Base-by-base conservation (phyloP, 768 basidiomycete genomes). In the Gloeophyllum trabeum region DNA sequence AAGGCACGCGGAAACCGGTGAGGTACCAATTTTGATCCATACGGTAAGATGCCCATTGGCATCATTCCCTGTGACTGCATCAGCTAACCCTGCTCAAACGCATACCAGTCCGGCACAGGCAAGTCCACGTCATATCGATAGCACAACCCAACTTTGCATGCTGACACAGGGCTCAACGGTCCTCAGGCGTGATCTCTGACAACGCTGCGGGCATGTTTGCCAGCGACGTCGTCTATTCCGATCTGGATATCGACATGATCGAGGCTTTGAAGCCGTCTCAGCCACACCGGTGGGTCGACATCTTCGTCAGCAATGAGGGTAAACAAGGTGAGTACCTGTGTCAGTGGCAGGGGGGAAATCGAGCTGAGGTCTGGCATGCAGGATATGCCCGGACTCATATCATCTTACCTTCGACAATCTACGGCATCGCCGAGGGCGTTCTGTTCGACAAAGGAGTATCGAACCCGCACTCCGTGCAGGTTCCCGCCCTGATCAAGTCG, bases 331-430 rank as follows among this genome's bases (percentile, higher is more conserved):
- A 6, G 45, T 48, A 14, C 5, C 41, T 41, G 7, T 30, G 28
- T 16, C 16, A 7, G 16, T 7, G 7, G 39, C 18, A n/a, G 6
- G 24, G 34, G 14, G 20, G 5, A 24, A 23, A 14, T n/a, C 10
- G 37, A n/a, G 37, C 40, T 12, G 21, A 14, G 19, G 20, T 14
- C 26, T 13, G 20, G 30, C 19, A 5, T 19, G 18, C 40, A 71
- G 71, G 71, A 13, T 76, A 70, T 53, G 64, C 67, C 24, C 63
- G 63, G 41, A 63, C 70, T 0, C 71, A 75, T 53, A 74, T 78
- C 43, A 50, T 79, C 40, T 49, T 73, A 10, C 75, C 76, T 1
- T 60, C 68, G 3, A 76, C 77, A 0, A 75, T 87, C 23, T 85
- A 73, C 48, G 79, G 75, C 35, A 58, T 74, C 24, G 71, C 75